Percentiles rank a stretch among this genome's conserved stretches.
Conservation (phyloP, 78 protist species). For the Cyanophora paradoxa region DNA sequence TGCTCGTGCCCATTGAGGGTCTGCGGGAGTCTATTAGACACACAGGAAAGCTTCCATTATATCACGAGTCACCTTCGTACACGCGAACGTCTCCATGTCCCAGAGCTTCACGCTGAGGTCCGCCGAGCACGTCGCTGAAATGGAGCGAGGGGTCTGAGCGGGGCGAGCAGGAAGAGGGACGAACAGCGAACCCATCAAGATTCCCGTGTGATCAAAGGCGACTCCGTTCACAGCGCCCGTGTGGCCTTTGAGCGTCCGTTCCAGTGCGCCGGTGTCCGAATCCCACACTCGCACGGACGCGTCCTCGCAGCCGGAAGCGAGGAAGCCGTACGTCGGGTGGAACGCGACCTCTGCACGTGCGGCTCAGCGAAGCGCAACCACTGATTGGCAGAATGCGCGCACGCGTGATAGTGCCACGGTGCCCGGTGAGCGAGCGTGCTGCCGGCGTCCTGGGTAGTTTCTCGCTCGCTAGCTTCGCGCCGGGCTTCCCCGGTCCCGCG, state of each 20-base stretch:
- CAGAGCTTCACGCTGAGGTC: constrained; percentile 73
- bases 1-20: constrained; percentile 64
- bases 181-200: neutral
- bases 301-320: constrained; percentile 69
- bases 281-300: constrained; percentile 74
- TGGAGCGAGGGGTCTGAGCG: neutral
- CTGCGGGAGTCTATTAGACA: too few species aligned
- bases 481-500: neutral
- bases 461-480: neutral
- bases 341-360: too few species aligned
- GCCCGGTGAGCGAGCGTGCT: constrained; percentile 47
- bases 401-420: constrained; percentile 57
- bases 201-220: constrained; percentile 59
- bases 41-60: too few species aligned
- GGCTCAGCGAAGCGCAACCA: too few species aligned
- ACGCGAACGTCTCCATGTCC: constrained; percentile 44
- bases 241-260: constrained; percentile 73
- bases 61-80: too few species aligned
- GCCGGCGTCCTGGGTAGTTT: constrained; percentile 74
- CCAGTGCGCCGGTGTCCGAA: constrained; percentile 72
- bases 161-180: too few species aligned
- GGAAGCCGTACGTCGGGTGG: constrained; percentile 50
- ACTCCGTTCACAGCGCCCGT: constrained; percentile 69
- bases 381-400: too few species aligned
- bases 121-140: constrained; percentile 65